phyloP scores from a whole-genome alignment of 2,329 filamentous ascomycete species.

The Diaporthe citri region DNA sequence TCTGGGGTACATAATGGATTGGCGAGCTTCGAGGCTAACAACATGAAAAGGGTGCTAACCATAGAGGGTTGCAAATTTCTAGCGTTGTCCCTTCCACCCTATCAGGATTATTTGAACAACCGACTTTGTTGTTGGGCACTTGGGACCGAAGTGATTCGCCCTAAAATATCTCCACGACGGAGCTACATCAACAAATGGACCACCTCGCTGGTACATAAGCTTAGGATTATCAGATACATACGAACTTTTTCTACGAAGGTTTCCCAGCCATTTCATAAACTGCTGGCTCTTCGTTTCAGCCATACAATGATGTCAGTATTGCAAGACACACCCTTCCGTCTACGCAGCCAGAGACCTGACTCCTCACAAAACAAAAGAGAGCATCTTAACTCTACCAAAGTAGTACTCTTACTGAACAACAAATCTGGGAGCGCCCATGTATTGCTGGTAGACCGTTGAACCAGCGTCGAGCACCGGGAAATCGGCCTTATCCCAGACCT shows the following conservation, averaged over 20 bases:
- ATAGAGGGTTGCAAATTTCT: neutral
- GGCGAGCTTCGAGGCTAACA: neutral
- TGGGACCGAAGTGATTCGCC: neutral
- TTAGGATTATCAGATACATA: neutral
- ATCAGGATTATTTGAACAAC: neutral
- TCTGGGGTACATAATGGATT: too few relatives aligned
- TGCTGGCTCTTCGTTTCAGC: neutral
- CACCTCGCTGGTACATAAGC: neutral
- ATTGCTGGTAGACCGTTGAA: constrained; percentile 2
- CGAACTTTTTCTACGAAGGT: neutral
- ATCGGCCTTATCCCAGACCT: constrained; percentile 10
- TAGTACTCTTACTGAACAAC: neutral
- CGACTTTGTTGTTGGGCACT: neutral
- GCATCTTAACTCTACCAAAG: neutral
- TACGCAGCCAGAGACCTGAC: neutral
- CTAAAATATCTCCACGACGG: neutral
- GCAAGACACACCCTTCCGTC: neutral
- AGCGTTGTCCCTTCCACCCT: neutral
- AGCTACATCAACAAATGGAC: neutral
- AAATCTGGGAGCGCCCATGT: neutral
- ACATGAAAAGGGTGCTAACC: too few relatives aligned
- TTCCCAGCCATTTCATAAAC: neutral
- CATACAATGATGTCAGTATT: neutral
- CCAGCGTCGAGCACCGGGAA: neutral
- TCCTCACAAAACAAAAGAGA: too few relatives aligned